Base-by-base conservation (phyloP, 1,284 basidiomycete genomes). In the Irpex sp. region DNA sequence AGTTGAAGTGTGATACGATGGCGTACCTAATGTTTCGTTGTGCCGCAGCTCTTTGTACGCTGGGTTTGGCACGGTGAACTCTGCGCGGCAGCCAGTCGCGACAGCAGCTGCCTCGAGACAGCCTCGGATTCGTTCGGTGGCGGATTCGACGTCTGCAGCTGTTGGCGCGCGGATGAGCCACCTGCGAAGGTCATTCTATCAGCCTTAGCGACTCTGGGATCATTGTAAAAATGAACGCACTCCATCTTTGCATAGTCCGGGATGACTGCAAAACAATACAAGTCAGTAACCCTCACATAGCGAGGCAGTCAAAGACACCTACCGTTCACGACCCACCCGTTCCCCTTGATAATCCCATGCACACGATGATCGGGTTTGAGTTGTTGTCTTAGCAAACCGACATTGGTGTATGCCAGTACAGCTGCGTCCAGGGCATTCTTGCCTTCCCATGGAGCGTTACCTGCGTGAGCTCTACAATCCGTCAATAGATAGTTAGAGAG, bases 381-480 rank as follows among this genome's bases (percentile, higher is more conserved):
- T 28, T 51, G 16, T 19, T 39, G 35, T 63, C 51, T 12, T 48
- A 57, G 28, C 16, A 42, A 19, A 14, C 16, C 85, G 47, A 96
- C 80, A 63, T 82, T 83, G 3, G 81, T 84, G 73, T 96, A 95
- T 1, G 91, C 88, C 6, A 90, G 74, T 62, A 93, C 88, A 2
- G 90, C 93, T 0, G 93, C 93, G 71, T 94, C 93, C 39, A 93
- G 80, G 10, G 94, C 93, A 69, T 95, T 95, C 60, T 83, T 81
- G 23, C 91, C 93, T 74, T 94, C 88, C 91, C 91, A 93, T 21
- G 90, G 91, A 4, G 82, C 80, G 18, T 51, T 51, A 10, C 85
- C 88, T 14, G 90, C 91, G 70, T 93, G 91, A 9, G 90, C 87
- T 47, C 90, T 90, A 35, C 23, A 14, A 10, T 23, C 23, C 23